phyloP scores from a whole-genome alignment of 371 early-diverging fungal genomes.

The Mortierella sp. region DNA sequence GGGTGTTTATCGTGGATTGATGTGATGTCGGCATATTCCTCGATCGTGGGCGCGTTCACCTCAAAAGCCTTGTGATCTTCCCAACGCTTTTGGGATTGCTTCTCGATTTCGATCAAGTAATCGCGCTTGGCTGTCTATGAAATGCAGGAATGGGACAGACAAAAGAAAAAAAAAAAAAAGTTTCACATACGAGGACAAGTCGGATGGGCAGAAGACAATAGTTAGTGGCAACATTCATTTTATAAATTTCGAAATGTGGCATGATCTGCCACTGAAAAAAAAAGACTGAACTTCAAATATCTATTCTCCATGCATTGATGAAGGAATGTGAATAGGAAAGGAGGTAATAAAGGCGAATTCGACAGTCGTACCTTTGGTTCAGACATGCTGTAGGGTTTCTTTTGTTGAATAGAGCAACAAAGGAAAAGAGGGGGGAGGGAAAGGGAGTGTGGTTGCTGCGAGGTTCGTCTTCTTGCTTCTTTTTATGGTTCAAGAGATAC shows the following conservation, averaged over 20 bases:
- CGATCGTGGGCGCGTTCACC: constrained; percentile 85
- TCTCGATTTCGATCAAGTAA: constrained; percentile 83
- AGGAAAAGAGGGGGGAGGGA: constrained; percentile 3
- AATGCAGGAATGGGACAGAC: not conserved
- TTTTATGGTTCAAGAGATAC: not conserved
- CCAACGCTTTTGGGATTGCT: constrained; percentile 86
- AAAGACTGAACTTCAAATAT: not conserved
- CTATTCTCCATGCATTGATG: no score
- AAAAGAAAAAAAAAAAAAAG: not conserved
- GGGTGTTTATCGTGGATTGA: constrained; percentile 76
- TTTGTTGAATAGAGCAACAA: constrained; percentile 13
- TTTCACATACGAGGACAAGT: not conserved
- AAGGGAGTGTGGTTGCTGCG: not conserved
- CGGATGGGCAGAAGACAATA: not conserved
- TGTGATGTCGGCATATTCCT: constrained; percentile 62
- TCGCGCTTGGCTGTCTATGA: constrained; percentile 86
- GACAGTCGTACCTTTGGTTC: constrained; percentile 41
- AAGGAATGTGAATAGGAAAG: not conserved
- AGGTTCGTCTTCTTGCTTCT: not conserved
- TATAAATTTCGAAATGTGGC: no score
- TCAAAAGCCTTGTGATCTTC: constrained; percentile 84
- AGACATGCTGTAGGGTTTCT: constrained; percentile 21
- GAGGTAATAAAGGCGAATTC: not conserved
- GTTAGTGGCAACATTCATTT: not conserved
- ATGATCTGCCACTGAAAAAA: not conserved